These are phyloP conservation scores for Candida parachauliodes DNA, from an alignment of 805 yeast genomes.

Conservation along the genomic window DNA sequence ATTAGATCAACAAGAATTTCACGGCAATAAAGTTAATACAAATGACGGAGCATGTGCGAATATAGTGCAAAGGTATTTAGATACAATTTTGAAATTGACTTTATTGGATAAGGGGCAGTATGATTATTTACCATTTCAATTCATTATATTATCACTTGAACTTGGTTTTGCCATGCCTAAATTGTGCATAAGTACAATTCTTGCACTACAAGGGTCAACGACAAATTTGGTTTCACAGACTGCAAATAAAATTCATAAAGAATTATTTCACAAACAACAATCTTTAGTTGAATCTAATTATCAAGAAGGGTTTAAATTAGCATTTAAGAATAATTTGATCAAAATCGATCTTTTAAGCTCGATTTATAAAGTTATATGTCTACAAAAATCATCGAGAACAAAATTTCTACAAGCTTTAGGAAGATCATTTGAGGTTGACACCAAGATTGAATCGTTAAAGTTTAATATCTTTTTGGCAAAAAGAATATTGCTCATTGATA, in stretches of 20 bases:
- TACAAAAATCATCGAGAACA: constrained; percentile 33
- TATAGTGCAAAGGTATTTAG: constrained; percentile 60
- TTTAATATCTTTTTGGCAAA: constrained; percentile 2
- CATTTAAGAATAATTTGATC: constrained; percentile 42
- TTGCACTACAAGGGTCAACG: constrained; percentile 63
- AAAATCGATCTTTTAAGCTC: constrained; percentile 24
- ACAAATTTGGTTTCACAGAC: constrained; percentile 38
- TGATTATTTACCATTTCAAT: constrained; percentile 50
- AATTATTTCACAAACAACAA: constrained; percentile 63
- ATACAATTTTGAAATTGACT: constrained; percentile 47
- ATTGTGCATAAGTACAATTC: constrained; percentile 60
- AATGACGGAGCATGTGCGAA: constrained; percentile 75
- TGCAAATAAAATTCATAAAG: constrained; percentile 52
- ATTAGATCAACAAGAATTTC: background rate
- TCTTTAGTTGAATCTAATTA: constrained; percentile 66
- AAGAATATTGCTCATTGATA: constrained; percentile 1
- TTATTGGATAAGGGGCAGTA: constrained; percentile 41
- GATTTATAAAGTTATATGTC: constrained; percentile 29
- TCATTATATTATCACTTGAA: constrained; percentile 52
- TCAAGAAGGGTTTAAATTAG: constrained; percentile 56
- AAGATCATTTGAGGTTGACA: constrained; percentile 14
- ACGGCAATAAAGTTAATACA: constrained; percentile 24
- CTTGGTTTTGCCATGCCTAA: constrained; percentile 78
- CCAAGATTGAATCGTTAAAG: background rate
- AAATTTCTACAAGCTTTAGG: constrained; percentile 33